These are phyloP conservation scores for Globisporangium cylindrosporum DNA, from an alignment of 352 stramenopile species.

Conservation along the genomic window DNA sequence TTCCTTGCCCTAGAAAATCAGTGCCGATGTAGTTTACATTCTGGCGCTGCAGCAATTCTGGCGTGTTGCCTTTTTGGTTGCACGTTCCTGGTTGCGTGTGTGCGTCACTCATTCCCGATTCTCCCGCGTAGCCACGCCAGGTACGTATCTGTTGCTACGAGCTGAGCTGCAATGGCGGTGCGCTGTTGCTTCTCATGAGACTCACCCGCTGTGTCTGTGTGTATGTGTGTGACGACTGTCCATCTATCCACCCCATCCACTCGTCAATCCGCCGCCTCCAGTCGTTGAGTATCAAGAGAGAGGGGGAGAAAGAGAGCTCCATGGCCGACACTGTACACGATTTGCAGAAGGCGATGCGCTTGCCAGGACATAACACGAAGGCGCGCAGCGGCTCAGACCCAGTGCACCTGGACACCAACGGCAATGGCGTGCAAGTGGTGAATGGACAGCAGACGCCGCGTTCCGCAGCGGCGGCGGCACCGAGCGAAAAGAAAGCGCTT, in stretches of 20 bases:
- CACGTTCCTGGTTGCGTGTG: neutral
- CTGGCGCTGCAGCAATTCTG: neutral
- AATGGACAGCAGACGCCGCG: conserved; percentile 16
- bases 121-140: neutral
- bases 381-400: conserved; percentile 59
- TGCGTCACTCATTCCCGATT: conserved; percentile 16
- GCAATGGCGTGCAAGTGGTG: neutral
- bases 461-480: conserved; percentile 27
- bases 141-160: neutral
- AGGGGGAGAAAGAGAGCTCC: neutral
- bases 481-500: conserved; percentile 31
- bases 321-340: conserved; percentile 55
- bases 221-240: neutral
- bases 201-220: neutral
- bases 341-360: conserved; percentile 42
- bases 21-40: neutral
- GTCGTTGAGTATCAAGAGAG: neutral
- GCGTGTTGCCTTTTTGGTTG: neutral
- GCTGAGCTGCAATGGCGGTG: neutral
- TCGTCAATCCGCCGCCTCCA: neutral
- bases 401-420: conserved; percentile 16
- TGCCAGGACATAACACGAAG: conserved; percentile 22
- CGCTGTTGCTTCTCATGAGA: neutral
- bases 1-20: neutral
- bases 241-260: neutral